Conservation (phyloP, 2,329 filamentous ascomycete genomes). For the Fusarium denticulatum region DNA sequence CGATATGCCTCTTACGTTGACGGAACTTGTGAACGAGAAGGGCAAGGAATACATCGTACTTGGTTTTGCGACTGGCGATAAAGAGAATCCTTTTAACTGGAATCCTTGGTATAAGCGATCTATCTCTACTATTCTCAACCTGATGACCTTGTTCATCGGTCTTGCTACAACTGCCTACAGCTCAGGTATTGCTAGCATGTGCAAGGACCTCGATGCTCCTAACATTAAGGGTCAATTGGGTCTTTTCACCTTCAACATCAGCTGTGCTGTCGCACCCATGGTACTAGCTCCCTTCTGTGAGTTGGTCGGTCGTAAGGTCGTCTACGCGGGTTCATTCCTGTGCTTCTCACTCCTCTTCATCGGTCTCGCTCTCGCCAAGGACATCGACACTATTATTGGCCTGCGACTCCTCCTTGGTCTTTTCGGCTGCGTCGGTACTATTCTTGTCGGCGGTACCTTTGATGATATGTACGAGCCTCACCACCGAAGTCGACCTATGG, state of each 20-base stretch:
- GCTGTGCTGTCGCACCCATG: constrained; percentile 36
- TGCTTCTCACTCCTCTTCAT: constrained; percentile 38
- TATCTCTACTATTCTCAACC: constrained; percentile 36
- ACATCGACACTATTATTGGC: constrained; percentile 35
- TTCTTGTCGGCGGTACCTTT: constrained; percentile 37
- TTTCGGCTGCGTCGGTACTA: constrained; percentile 39
- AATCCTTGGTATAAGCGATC: constrained; percentile 39
- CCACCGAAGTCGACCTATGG: constrained; percentile 36
- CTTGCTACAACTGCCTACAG: constrained; percentile 36
- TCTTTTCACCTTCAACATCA: constrained; percentile 38
- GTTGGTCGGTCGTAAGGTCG: constrained; percentile 33
- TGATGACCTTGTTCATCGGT: constrained; percentile 38
- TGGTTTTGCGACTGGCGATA: constrained; percentile 35
- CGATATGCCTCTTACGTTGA: constrained; percentile 34
- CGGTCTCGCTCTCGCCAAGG: constrained; percentile 30
- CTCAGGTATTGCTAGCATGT: constrained; percentile 35
- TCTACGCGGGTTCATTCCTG: constrained; percentile 31
- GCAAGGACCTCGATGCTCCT: constrained; percentile 22
- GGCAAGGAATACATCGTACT: constrained; percentile 37
- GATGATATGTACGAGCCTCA: constrained; percentile 41
- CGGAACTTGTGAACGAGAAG: constrained; percentile 25
- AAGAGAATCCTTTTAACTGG: constrained; percentile 39
- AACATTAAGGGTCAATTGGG: constrained; percentile 35
- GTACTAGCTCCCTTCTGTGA: constrained; percentile 33
- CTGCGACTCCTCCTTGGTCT: constrained; percentile 35